Conservation (phyloP, 2,329 filamentous ascomycete genomes). For the Penicillium sp. region DNA sequence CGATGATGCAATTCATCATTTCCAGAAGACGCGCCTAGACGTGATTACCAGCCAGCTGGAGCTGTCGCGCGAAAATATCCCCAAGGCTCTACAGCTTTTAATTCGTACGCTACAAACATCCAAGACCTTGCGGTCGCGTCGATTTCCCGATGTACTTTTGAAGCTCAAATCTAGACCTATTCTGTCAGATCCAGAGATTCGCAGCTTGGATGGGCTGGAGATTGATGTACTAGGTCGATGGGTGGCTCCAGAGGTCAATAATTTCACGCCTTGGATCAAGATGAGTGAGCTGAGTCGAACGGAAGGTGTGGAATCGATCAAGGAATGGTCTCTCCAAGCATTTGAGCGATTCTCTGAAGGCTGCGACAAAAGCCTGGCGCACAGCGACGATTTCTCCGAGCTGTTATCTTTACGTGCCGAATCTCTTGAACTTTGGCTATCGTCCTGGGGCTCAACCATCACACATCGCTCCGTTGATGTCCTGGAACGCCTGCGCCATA, state of each 20-base stretch:
- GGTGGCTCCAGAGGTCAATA: conserved; percentile 78
- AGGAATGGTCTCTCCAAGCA: conserved; percentile 63
- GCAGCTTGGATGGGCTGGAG: conserved; percentile 66
- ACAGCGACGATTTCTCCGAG: conserved; percentile 64
- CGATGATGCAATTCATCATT: conserved; percentile 74
- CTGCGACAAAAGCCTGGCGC: conserved; percentile 59
- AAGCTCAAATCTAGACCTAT: conserved; percentile 69
- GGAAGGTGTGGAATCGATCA: conserved; percentile 61
- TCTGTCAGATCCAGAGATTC: conserved; percentile 68
- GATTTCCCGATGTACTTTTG: conserved; percentile 67
- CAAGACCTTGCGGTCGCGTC: conserved; percentile 70
- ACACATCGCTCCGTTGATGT: conserved; percentile 58
- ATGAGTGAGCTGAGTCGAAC: conserved; percentile 70
- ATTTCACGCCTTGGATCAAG: conserved; percentile 83
- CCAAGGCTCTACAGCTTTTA: conserved; percentile 69
- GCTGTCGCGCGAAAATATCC: conserved; percentile 53
- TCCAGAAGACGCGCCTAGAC: conserved; percentile 70
- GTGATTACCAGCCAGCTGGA: conserved; percentile 65
- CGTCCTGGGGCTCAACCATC: conserved; percentile 62
- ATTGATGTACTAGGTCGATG: conserved; percentile 76
- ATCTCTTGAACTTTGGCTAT: conserved; percentile 73
- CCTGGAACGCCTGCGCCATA: conserved; percentile 65
- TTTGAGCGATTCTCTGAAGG: conserved; percentile 62
- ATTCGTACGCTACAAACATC: conserved; percentile 75
- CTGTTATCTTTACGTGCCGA: conserved; percentile 69